Base-by-base conservation (phyloP, 352 stramenopile species). In the Nothophytophthora sp. region DNA sequence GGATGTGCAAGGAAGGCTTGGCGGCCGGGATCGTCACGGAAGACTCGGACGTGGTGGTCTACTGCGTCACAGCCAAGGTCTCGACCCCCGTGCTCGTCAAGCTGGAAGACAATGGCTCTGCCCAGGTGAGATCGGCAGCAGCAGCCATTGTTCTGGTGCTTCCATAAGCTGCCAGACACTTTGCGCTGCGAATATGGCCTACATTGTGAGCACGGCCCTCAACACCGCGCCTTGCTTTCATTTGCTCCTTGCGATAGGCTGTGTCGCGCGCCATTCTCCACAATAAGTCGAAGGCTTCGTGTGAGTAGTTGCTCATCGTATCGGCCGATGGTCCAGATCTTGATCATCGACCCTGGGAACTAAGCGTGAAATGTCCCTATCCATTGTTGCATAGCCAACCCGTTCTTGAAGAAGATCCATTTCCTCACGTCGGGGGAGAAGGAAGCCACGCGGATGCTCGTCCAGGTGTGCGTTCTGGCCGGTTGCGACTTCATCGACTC, bases 401-500 rank as follows among this genome's bases (percentile, higher is more conserved):
- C 67, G 16, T 86, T 90, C 34, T 39, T 92, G 33, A 82, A 70
- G 43, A 89, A 89, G 42, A 61, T 92, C 19, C 58, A 81, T 20
- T 64, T 73, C 54, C 49, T 90, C 36, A 83, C 75, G 13, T 76
- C 70, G 3, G 73, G 73, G 5, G 70, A 84, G 12, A 80, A 84
- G 43, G 64, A 85, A 8, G 56, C 77, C 22, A 80, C 72, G 6
- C 74, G 81, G 13, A 90, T 90, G 79, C 86, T 92, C 56, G 76
- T 92, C n/a, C 81, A 92, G 60, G 75, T 81, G 25, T 92, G 81
- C 44, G 69, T 83, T 6, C 42, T 92, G 12, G 73, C 81, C 25
- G 81, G 81, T 19, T 92, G 79, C 18, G 81, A 92, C 33, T 92
- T 90, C 48, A 63, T 92, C 23, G 75, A 87, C 43, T 90, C 78